These are phyloP conservation scores for Candida boidinii DNA, from an alignment of 805 yeast genomes.

Conservation along the genomic window DNA sequence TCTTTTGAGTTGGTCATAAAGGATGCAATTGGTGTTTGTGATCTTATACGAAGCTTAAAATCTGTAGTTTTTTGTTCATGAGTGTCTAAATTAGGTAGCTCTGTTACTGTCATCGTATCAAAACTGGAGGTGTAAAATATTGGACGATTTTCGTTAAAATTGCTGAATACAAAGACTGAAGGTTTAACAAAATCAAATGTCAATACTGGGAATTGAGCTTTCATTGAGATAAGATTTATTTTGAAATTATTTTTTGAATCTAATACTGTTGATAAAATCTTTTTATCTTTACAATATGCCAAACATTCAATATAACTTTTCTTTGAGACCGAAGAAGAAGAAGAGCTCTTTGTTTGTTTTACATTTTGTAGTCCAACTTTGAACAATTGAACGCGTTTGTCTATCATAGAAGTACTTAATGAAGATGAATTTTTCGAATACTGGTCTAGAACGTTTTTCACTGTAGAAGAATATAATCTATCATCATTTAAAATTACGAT, in stretches of 20 bases:
- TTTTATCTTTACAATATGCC: constrained; percentile 46
- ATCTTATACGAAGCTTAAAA: constrained; percentile 16
- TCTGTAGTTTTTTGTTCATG: no score
- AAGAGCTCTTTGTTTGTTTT: constrained; percentile 47
- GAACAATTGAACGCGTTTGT: constrained; percentile 48
- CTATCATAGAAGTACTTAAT: constrained; percentile 23
- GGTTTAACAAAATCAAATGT: constrained; percentile 16
- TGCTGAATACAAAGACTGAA: constrained; percentile 20
- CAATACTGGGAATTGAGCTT: constrained; percentile 16
- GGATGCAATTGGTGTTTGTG: constrained; percentile 17
- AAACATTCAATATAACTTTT: constrained; percentile 37
- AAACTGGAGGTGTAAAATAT: constrained; percentile 20
- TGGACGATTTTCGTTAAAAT: constrained; percentile 17
- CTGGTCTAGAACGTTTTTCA: constrained; percentile 54
- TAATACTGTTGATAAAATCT: constrained; percentile 27
- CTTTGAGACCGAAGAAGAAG: no score
- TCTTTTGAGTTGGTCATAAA: constrained; percentile 12
- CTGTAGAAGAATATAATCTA: constrained; percentile 50
- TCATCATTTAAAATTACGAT: constrained; percentile 54
- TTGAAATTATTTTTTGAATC: constrained; percentile 17
- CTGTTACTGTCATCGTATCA: constrained; percentile 17
- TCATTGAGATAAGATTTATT: constrained; percentile 16
- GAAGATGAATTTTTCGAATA: constrained; percentile 39
- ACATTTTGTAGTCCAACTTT: constrained; percentile 63
- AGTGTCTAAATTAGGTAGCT: constrained; percentile 12